Conservation (phyloP, 768 basidiomycete species). For the Sistotremastrum niveocremeum region DNA sequence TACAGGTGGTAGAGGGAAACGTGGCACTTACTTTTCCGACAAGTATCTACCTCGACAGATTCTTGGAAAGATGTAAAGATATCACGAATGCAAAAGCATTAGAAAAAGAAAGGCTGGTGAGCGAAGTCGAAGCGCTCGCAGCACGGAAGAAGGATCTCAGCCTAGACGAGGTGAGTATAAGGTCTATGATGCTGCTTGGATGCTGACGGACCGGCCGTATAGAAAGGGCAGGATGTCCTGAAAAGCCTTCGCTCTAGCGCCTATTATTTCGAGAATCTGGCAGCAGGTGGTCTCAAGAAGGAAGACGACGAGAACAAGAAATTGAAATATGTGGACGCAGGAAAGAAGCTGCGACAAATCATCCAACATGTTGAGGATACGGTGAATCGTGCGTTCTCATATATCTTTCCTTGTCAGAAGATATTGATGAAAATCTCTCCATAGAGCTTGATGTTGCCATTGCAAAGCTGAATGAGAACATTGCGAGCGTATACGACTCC, state of each 20-base stretch:
- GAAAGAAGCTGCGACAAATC: constrained; percentile 37
- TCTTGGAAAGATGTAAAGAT: constrained; percentile 43
- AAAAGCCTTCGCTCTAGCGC: constrained; percentile 47
- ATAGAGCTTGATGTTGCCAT: constrained; percentile 43
- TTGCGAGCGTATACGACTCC: constrained; percentile 38
- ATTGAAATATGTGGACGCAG: constrained; percentile 27
- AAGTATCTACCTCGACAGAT: constrained; percentile 59
- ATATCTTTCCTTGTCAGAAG: not conserved
- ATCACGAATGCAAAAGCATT: constrained; percentile 23
- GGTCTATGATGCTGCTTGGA: not conserved
- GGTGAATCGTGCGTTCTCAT: constrained; percentile 33
- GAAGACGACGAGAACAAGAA: constrained; percentile 33
- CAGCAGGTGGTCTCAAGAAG: constrained; percentile 19
- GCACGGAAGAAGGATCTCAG: constrained; percentile 34
- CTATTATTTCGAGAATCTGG: constrained; percentile 61
- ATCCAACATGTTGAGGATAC: constrained; percentile 38
- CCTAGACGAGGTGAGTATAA: constrained; percentile 37
- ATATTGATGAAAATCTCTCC: not conserved
- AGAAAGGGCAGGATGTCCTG: constrained; percentile 48
- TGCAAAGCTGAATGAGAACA: constrained; percentile 28
- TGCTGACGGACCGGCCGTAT: not conserved
- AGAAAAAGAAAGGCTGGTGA: constrained; percentile 26
- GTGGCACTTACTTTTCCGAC: constrained; percentile 38
- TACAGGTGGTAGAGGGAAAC: constrained; percentile 9
- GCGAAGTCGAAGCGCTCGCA: constrained; percentile 34